Base-by-base conservation (phyloP, 2,329 filamentous ascomycete species). In the Drechslerella stenobrocha region DNA sequence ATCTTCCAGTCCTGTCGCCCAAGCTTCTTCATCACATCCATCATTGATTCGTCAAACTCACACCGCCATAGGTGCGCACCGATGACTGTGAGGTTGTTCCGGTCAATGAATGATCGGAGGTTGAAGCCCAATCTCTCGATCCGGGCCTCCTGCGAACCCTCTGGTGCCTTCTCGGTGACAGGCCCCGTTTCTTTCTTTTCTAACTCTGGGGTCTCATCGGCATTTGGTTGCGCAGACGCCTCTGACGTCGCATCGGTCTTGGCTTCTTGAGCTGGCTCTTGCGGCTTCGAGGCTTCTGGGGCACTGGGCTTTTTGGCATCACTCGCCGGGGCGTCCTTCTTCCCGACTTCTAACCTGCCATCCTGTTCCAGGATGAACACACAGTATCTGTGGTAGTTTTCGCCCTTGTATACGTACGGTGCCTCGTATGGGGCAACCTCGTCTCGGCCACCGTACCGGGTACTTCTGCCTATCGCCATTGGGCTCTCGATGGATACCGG, bases 1-100 rank as follows among this genome's bases (percentile, higher is more conserved):
- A 96, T 76, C 74, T 95, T 87, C 63, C 85, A 85, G 47, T 90
- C 90, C 24, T 84, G 82, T 70, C 95, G 81, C 66, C 83, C 84
- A 72, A 88, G 83, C 73, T 88, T 83, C 75, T 84, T 80, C 92
- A 98, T 96, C 70, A 98, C 89, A 51, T 80, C 85, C n/a, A 84
- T 85, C 53, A 89, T 98, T 73, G 83, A 84, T 65, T 93, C 88
- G 76, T 98, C 93, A 89, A 91, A 97, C 71, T 87, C 79, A 66
- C 85, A 87, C 71, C 93, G 85, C 85, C 97, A 98, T 73, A 98
- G 79, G 75, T 85, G 89, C 73, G 90, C 88, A 42, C 91, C 91
- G 63, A 96, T 84, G 5, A 91, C 84, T 63, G 80, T 81, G 69
- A 93, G 79, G 61, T 79, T 77, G 75, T 89, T 84, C 75, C 85